phyloP scores from a whole-genome alignment of 2,329 filamentous ascomycete genomes.

The Gaeumannomyces sp. region DNA sequence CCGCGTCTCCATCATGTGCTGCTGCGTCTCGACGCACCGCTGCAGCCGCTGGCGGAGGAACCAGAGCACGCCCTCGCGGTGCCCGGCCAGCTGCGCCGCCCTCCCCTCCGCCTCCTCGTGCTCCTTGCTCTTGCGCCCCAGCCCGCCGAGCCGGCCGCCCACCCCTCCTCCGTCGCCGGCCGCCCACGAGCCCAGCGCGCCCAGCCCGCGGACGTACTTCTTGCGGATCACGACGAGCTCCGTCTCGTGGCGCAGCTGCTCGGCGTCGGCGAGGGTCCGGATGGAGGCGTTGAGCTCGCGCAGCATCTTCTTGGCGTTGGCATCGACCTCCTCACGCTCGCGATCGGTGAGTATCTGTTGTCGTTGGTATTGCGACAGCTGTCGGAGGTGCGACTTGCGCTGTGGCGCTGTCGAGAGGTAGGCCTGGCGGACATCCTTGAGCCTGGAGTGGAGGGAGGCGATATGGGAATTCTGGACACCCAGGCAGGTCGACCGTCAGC shows the following conservation, averaged over 20 bases:
- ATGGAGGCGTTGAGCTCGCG: slow-evolving; percentile 81
- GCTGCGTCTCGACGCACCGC: slow-evolving; percentile 70
- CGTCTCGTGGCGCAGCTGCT: slow-evolving; percentile 73
- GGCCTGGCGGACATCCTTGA: slow-evolving; percentile 76
- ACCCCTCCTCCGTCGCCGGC: slow-evolving; percentile 46
- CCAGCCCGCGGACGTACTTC: slow-evolving; percentile 60
- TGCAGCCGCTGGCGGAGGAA: slow-evolving; percentile 71
- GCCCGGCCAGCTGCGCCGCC: slow-evolving; percentile 58
- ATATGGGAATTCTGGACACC: slow-evolving; percentile 72
- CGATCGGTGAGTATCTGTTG: slow-evolving; percentile 62
- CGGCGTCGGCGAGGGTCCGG: slow-evolving; percentile 70
- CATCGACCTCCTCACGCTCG: slow-evolving; percentile 81
- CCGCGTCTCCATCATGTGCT: slow-evolving; percentile 87
- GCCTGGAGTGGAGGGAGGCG: slow-evolving; percentile 68
- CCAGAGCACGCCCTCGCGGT: slow-evolving; percentile 80
- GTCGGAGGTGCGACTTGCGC: slow-evolving; percentile 46
- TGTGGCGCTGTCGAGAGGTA: slow-evolving; percentile 80
- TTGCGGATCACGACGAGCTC: slow-evolving; percentile 63
- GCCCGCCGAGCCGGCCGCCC: slow-evolving; percentile 16
- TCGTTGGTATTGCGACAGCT: slow-evolving; percentile 30
- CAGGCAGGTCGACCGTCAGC: neutral
- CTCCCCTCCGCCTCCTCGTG: slow-evolving; percentile 67
- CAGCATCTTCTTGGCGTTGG: slow-evolving; percentile 77
- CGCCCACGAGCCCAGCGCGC: slow-evolving; percentile 58
- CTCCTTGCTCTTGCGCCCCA: slow-evolving; percentile 46